Conservation (phyloP, 2,329 filamentous ascomycete species). For the Fusarium buharicum region DNA sequence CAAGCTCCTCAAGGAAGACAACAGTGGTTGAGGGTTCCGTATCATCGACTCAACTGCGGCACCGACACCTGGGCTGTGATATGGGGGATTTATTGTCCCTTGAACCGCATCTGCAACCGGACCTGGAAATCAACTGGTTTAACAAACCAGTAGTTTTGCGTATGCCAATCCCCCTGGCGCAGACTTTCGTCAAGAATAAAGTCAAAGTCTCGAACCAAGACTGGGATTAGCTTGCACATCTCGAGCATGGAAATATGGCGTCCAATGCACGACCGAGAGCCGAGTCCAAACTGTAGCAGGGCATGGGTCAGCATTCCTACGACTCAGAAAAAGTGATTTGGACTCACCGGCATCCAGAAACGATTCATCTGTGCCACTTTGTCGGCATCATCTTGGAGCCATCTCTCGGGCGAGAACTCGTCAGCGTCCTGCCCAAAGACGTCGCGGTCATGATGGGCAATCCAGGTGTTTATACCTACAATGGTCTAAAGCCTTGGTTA, state of each 20-base stretch:
- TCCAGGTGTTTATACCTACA: too few species aligned
- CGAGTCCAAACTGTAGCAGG: slow-evolving; percentile 33
- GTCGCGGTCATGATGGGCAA: background rate
- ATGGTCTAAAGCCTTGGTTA: too few species aligned
- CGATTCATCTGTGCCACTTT: slow-evolving; percentile 31
- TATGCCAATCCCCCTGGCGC: slow-evolving; percentile 11
- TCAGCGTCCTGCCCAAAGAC: slow-evolving; percentile 35
- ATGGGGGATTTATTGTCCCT: too few species aligned
- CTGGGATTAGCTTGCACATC: slow-evolving; percentile 40
- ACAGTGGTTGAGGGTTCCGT: too few species aligned
- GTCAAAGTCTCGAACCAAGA: slow-evolving; percentile 38
- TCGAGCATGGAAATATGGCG: slow-evolving; percentile 42
- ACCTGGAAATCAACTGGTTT: slow-evolving; percentile 26
- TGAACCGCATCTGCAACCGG: too few species aligned
- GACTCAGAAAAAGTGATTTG: too few species aligned
- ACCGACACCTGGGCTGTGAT: too few species aligned
- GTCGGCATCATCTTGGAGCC: slow-evolving; percentile 12
- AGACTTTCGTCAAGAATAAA: slow-evolving; percentile 21
- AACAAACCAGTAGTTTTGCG: slow-evolving; percentile 32
- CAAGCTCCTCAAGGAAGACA: too few species aligned
- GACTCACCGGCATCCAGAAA: slow-evolving; percentile 38
- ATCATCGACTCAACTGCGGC: too few species aligned
- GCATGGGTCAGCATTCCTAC: too few species aligned
- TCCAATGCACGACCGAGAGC: slow-evolving; percentile 39
- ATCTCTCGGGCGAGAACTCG: slow-evolving; percentile 32